Evolutionary conservation across 495 filamentous ascomycete species (phyloP).

Genomic region (Oleoguttula mirabilis): DNA sequence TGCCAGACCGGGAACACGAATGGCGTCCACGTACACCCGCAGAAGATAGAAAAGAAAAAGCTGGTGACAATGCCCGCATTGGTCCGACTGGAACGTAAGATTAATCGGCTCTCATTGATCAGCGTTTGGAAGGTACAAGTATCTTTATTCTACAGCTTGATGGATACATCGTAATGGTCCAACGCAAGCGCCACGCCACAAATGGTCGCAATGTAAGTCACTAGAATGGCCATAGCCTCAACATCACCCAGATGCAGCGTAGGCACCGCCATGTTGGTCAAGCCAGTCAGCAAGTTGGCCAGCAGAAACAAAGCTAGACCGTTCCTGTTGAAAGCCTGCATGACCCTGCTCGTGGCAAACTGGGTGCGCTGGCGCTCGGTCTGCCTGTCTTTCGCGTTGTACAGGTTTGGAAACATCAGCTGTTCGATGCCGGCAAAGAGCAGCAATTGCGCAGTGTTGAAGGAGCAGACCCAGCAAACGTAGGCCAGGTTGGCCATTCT

Average conservation of each 20-base stretch:
- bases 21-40: too few species aligned
- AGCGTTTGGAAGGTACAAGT: too few species aligned
- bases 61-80: too few species aligned
- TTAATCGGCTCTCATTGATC: too few species aligned
- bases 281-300: constrained; percentile 79
- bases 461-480: constrained; percentile 77
- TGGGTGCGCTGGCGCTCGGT: constrained; percentile 48
- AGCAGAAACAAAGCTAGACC: constrained; percentile 77
- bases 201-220: constrained; percentile 55
- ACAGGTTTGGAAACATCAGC: constrained; percentile 58
- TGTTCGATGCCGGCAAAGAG: constrained; percentile 67
- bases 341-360: constrained; percentile 59
- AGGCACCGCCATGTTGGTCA: constrained; percentile 73
- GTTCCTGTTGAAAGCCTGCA: constrained; percentile 77
- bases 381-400: constrained; percentile 39
- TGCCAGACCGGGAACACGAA: too few species aligned
- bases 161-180: constrained; percentile 58
- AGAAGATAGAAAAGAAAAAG: too few species aligned
- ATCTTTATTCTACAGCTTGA: constrained; percentile 74
- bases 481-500: constrained; percentile 91
- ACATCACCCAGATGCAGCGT: constrained; percentile 57
- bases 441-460: constrained; percentile 70
- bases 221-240: constrained; percentile 59
- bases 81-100: too few species aligned
- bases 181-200: constrained; percentile 57